phyloP scores from a whole-genome alignment of 495 filamentous ascomycete genomes.

The Talaromyces proteolyticus region DNA sequence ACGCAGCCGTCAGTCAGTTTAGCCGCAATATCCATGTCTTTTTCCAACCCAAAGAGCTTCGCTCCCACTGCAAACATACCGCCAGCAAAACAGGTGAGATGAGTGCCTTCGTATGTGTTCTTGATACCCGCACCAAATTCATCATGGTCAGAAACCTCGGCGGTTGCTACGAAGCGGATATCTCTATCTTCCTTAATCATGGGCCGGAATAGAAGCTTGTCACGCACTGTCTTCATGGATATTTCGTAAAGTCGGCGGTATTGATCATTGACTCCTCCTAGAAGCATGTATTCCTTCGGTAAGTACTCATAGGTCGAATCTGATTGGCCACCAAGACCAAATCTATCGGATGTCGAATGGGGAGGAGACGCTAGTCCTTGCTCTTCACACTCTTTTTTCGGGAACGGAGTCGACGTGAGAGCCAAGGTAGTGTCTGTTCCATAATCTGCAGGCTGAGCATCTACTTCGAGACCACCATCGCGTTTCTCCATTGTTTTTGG shows the following conservation, averaged over 20 bases:
- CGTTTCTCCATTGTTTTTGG: conserved; percentile 19
- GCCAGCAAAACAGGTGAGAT: conserved; percentile 86
- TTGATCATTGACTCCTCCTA: conserved; percentile 76
- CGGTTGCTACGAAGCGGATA: conserved; percentile 65
- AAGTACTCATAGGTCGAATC: conserved; percentile 96
- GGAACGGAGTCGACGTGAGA: neutral
- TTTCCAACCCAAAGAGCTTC: conserved; percentile 73
- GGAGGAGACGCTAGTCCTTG: conserved; percentile 42
- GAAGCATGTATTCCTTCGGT: conserved; percentile 69
- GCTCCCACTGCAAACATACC: conserved; percentile 92
- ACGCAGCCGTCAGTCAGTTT: conserved; percentile 90
- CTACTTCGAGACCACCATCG: conserved; percentile 14
- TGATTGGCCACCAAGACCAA: conserved; percentile 73
- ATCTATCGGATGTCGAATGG: conserved; percentile 31
- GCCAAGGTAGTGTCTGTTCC: neutral
- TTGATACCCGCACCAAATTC: conserved; percentile 25
- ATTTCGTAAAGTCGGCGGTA: conserved; percentile 79
- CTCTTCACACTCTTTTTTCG: conserved; percentile 38
- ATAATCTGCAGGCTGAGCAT: conserved; percentile 23
- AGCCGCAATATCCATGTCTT: conserved; percentile 74
- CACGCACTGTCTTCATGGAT: conserved; percentile 61
- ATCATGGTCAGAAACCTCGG: conserved; percentile 31
- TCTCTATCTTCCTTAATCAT: conserved; percentile 69
- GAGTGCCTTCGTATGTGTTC: conserved; percentile 57
- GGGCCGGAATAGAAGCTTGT: conserved; percentile 77